phyloP scores from a whole-genome alignment of 129 eudicot genomes.

The Deinandra increscens region DNA sequence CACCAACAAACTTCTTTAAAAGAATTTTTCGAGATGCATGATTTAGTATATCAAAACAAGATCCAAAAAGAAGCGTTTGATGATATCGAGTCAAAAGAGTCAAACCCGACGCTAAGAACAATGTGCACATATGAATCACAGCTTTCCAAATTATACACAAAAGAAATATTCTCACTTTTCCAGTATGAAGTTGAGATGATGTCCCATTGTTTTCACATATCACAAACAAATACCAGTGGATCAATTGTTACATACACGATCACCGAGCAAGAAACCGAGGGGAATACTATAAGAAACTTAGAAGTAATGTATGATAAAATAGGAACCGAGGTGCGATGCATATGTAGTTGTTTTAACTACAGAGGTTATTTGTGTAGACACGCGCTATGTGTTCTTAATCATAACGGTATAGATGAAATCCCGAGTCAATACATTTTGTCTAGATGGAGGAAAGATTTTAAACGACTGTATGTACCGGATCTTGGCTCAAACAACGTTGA shows the following conservation, averaged over 20 bases:
- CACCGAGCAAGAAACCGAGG: constrained; percentile 58
- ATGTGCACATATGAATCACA: constrained; percentile 59
- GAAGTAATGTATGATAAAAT: constrained; percentile 72
- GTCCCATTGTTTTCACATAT: constrained; percentile 52
- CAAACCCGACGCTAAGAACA: constrained; percentile 46
- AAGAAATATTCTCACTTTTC: constrained; percentile 56
- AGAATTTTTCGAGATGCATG: constrained; percentile 59
- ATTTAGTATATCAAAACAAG: constrained; percentile 49
- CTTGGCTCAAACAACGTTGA: constrained; percentile 55
- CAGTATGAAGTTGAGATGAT: constrained; percentile 72
- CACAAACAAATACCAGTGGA: constrained; percentile 64
- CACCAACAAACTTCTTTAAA: constrained; percentile 54
- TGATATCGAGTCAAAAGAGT: constrained; percentile 64
- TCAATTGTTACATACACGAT: constrained; percentile 56
- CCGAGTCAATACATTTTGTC: constrained; percentile 61
- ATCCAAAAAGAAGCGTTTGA: constrained; percentile 62
- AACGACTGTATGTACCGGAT: constrained; percentile 58
- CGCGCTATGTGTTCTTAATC: constrained; percentile 58
- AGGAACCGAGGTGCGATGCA: constrained; percentile 71
- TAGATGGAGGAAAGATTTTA: constrained; percentile 85
- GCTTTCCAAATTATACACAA: constrained; percentile 62
- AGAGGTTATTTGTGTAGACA: constrained; percentile 78
- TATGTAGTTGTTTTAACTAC: constrained; percentile 70
- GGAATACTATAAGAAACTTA: constrained; percentile 34
- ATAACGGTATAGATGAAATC: constrained; percentile 66